Evolutionary conservation across 768 basidiomycete species (phyloP), one percentile per base, ranked within the genome.

Genomic region (Mycena latifolia): DNA sequence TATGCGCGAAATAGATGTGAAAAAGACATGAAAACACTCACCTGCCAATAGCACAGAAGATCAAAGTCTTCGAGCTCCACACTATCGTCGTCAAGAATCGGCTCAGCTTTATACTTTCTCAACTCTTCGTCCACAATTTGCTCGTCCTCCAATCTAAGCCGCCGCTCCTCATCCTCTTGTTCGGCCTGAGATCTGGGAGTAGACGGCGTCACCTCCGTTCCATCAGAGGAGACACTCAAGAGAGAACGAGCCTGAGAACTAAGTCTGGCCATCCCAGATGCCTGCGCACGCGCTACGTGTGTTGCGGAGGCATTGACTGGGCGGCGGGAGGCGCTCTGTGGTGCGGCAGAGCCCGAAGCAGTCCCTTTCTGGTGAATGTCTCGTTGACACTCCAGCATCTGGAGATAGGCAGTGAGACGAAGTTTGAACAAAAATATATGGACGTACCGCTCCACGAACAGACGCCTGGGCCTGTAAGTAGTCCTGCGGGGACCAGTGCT

Each of bases 371-470:
- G 22, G 46, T 24, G 46, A 47, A 27, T 47, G 12, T 47, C 27
- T 24, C 27, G 46, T 47, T 47, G 59, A 52, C n/a, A 60, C 24
- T 60, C 59, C 37, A 60, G 20, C 59, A 60, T 51, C 59, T 59
- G 33, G 15, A 2, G 9, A 10, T 10, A 17, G 25, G 24, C 1
- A 33, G 28, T 35, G 3, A 46, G 37, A 2, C 10, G 17, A 2
- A 27, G 15, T 33, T 33, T 6, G n/a, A 18, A 28, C 10, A 50
- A 48, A 12, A 9, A 54, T 4, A 43, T n/a, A 15, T 6, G 22
- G 18, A 41, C 48, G n/a, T 25, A 61, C 60, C 11, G 52, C n/a
- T 14, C 5, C 29, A 9, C 50, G 60, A 15, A 61, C 12, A 9
- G 55, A 22, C 2, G 31, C 9, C 8, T 29, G 18, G 20, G 46